These are phyloP conservation scores for Oryza nivara DNA, from an alignment of 176 grass and related monocot genomes.

Conservation along the genomic window DNA sequence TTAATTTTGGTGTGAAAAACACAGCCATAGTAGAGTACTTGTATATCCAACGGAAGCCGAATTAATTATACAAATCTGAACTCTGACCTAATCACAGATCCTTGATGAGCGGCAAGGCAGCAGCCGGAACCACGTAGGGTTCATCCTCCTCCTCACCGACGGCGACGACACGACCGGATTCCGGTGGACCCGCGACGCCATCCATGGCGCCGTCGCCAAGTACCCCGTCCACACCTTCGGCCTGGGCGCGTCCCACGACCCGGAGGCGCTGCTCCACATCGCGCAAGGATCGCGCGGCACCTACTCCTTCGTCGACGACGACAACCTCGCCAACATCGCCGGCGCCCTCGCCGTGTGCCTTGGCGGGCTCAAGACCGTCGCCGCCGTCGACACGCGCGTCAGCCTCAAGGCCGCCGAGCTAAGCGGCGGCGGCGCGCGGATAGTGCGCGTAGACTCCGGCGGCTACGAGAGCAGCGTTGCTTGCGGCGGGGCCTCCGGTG, in stretches of 20 bases:
- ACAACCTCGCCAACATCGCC: neutral
- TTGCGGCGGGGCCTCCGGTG: too few species aligned
- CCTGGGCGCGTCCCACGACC: neutral
- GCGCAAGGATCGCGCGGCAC: neutral
- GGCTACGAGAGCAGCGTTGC: neutral
- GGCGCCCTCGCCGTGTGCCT: neutral
- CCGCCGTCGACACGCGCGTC: neutral
- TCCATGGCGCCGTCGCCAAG: neutral
- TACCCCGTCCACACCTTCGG: neutral
- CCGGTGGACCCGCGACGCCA: too few species aligned
- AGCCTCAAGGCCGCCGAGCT: neutral
- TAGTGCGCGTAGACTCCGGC: neutral
- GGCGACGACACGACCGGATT: too few species aligned
- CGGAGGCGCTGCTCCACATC: neutral
- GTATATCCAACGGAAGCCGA: too few species aligned
- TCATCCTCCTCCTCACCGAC: too few species aligned
- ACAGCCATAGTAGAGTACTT: too few species aligned
- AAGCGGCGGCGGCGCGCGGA: neutral
- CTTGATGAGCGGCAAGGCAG: too few species aligned
- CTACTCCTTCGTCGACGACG: conserved; percentile 5
- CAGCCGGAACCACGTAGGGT: too few species aligned
- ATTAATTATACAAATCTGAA: too few species aligned
- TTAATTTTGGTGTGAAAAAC: too few species aligned
- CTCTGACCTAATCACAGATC: too few species aligned
- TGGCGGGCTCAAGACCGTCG: neutral